phyloP scores from a whole-genome alignment of 306 rosid genomes.

The Dalbergia cultrata region DNA sequence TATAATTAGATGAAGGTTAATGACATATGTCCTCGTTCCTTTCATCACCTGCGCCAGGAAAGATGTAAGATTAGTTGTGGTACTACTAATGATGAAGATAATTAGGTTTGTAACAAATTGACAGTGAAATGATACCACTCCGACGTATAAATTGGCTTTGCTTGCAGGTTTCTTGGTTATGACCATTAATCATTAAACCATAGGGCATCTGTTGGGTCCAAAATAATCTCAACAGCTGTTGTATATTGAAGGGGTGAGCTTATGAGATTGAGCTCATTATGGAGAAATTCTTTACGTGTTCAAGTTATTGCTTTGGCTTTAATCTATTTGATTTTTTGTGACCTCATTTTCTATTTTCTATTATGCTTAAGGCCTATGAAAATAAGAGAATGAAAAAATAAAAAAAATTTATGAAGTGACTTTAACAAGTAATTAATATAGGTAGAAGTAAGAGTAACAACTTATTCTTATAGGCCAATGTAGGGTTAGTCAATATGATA shows the following conservation, averaged over 20 bases:
- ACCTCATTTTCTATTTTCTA: no score
- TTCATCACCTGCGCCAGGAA: constrained; percentile 1
- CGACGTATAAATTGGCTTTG: not conserved
- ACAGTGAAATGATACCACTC: constrained; percentile 10
- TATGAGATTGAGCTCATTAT: constrained; percentile 10
- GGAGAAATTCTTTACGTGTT: not conserved
- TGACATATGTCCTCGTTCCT: constrained; percentile 7
- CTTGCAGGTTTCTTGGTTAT: no score
- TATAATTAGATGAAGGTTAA: not conserved
- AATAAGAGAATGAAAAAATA: no score
- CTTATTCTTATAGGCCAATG: no score
- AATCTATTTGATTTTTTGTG: no score
- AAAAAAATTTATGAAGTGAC: no score
- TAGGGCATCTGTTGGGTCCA: not conserved
- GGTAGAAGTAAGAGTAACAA: no score
- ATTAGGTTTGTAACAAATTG: not conserved
- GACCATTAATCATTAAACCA: not conserved
- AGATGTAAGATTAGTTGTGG: not conserved
- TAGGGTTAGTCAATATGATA: no score
- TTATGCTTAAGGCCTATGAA: no score
- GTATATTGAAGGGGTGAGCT: not conserved
- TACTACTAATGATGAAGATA: not conserved
- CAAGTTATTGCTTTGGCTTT: no score
- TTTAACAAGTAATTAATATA: no score
- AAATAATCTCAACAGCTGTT: not conserved